Percentiles rank a stretch among this genome's conserved stretches.
Evolutionary conservation across 305 asterid genomes (phyloP).

Genomic region (Rubia balearica): DNA sequence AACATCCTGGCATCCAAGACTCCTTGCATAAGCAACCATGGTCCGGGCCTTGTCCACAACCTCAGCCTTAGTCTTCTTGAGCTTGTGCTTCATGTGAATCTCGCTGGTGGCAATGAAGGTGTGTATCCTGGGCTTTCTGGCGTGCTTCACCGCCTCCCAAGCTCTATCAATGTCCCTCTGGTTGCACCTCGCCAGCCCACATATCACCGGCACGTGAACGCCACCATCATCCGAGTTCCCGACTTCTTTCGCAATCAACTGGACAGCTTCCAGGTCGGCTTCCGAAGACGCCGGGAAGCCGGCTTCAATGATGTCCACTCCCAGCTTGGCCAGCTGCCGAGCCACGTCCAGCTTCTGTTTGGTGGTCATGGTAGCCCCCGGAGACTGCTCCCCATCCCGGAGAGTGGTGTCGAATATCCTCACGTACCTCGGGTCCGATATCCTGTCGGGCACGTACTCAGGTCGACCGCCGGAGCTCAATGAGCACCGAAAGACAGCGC

Average conservation of each 20-base stretch:
- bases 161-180: slow-evolving; percentile 77
- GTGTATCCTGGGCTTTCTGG: slow-evolving; percentile 82
- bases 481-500: slow-evolving; percentile 41
- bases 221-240: slow-evolving; percentile 41
- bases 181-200: slow-evolving; percentile 89
- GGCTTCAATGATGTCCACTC: slow-evolving; percentile 91
- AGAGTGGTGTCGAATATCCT: slow-evolving; percentile 90
- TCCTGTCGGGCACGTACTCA: slow-evolving; percentile 59
- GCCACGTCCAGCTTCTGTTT: slow-evolving; percentile 88
- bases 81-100: slow-evolving; percentile 79
- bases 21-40: slow-evolving; percentile 81
- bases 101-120: slow-evolving; percentile 95
- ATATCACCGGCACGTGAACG: slow-evolving; percentile 66
- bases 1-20: slow-evolving; percentile 79
- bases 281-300: slow-evolving; percentile 93
- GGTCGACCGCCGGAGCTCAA: slow-evolving; percentile 48
- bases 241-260: slow-evolving; percentile 64
- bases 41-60: slow-evolving; percentile 80
- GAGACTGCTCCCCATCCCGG: slow-evolving; percentile 98
- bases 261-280: slow-evolving; percentile 79
- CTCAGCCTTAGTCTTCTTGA: slow-evolving; percentile 64
- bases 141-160: slow-evolving; percentile 89
- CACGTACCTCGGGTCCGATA: slow-evolving; percentile 74
- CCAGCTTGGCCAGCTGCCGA: slow-evolving; percentile 71
- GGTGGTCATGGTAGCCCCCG: slow-evolving; percentile 94